Evolutionary conservation across 306 rosid species (phyloP).

Genomic region (Quercus rubra): DNA sequence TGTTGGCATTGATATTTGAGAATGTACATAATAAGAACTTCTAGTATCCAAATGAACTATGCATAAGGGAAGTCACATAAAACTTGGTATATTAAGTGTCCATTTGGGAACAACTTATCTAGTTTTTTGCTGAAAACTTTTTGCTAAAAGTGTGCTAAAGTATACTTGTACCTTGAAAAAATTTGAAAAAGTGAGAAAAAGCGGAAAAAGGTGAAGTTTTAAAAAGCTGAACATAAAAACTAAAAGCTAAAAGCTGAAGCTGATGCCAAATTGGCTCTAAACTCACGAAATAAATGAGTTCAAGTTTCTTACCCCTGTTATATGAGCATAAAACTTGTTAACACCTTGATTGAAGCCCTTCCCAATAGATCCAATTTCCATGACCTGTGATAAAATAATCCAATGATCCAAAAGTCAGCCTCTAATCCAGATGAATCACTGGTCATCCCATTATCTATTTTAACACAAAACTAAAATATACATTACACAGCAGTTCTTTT

Average conservation of each 20-base stretch:
- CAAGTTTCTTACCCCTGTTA: constrained; percentile 61
- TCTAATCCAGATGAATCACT: neutral
- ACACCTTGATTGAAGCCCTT: constrained; percentile 62
- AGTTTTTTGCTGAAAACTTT: too few species aligned
- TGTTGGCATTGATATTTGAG: too few species aligned
- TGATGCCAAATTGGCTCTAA: neutral
- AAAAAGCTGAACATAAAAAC: too few species aligned
- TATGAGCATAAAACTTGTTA: constrained; percentile 57
- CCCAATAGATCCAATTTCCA: constrained; percentile 89
- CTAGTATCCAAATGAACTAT: constrained; percentile 9
- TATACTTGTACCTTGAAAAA: too few species aligned
- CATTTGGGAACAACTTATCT: too few species aligned
- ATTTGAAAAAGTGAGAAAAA: too few species aligned
- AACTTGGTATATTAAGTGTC: neutral
- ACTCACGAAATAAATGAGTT: constrained; percentile 15
- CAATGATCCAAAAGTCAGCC: constrained; percentile 16
- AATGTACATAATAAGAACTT: neutral
- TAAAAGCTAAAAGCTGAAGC: too few species aligned
- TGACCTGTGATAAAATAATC: constrained; percentile 39
- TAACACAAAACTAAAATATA: neutral
- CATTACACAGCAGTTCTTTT: neutral
- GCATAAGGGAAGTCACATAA: constrained; percentile 6
- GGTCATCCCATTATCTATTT: neutral
- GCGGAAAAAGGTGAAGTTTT: too few species aligned
- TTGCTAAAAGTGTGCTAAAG: too few species aligned